Evolutionary conservation across 2,329 filamentous ascomycete species (phyloP).

Genomic region (Claviceps lovelessii): DNA sequence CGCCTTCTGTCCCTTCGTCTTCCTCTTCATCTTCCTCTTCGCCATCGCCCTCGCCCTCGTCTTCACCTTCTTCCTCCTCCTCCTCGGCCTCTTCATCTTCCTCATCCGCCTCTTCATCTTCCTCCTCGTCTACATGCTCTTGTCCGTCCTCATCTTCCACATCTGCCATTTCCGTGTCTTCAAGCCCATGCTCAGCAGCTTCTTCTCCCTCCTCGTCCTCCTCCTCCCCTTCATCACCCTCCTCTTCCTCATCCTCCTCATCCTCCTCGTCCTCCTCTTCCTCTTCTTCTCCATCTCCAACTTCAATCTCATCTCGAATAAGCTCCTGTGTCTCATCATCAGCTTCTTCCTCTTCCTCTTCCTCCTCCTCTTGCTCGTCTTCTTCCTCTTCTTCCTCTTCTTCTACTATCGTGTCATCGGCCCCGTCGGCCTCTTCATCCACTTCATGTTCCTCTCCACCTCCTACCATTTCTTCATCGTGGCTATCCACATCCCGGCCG

Average conservation of each 20-base stretch:
- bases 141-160: conserved; percentile 5
- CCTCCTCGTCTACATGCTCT: conserved; percentile 8
- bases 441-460: conserved; percentile 18
- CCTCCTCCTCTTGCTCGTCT: conserved; percentile 6
- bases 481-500: conserved; percentile 22
- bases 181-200: conserved; percentile 8
- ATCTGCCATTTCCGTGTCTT: conserved; percentile 7
- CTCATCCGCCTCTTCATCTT: conserved; percentile 7
- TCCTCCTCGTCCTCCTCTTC: conserved; percentile 8
- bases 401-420: conserved; percentile 6
- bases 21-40: conserved; percentile 2
- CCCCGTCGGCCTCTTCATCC: conserved; percentile 10
- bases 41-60: conserved; percentile 2
- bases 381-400: conserved; percentile 3
- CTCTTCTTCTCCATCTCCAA: conserved; percentile 5
- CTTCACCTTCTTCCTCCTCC: conserved; percentile 10
- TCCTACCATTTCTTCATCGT: conserved; percentile 9
- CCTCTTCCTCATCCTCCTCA: neutral
- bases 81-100: conserved; percentile 7
- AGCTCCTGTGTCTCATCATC: conserved; percentile 5
- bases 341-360: conserved; percentile 4
- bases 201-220: conserved; percentile 2
- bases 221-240: conserved; percentile 6
- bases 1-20: conserved; percentile 1
- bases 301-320: neutral